Evolutionary conservation across 2,329 filamentous ascomycete genomes (phyloP).

Genomic region (Colletotrichum acutatum): DNA sequence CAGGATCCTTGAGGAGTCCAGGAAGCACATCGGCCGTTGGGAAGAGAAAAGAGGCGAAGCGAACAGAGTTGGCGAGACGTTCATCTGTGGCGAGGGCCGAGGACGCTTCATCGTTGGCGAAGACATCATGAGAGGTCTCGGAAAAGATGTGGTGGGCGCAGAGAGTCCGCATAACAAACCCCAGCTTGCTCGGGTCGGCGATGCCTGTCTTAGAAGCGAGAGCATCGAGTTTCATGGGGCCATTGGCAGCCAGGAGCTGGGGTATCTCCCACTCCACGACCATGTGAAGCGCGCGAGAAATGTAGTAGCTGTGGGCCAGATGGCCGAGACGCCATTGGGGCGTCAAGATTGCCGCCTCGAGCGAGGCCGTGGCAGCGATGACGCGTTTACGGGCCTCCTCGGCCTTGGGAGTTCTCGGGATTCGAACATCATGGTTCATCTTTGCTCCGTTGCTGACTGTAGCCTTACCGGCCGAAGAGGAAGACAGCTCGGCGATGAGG

Average conservation of each 20-base stretch:
- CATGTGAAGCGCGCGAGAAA: slow-evolving; percentile 29
- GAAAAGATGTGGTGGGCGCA: slow-evolving; percentile 27
- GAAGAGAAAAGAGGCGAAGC: slow-evolving; percentile 27
- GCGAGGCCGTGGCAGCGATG: slow-evolving; percentile 13
- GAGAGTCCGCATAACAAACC: slow-evolving; percentile 28
- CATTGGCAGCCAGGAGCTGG: slow-evolving; percentile 7
- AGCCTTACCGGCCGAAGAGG: not conserved
- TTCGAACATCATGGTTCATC: not conserved
- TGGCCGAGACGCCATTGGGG: slow-evolving; percentile 29
- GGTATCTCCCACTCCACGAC: slow-evolving; percentile 29
- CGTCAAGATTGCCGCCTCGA: slow-evolving; percentile 19
- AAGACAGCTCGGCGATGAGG: slow-evolving; percentile 22
- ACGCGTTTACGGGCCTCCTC: slow-evolving; percentile 24
- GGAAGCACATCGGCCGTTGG: slow-evolving; percentile 23
- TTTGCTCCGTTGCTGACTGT: not conserved
- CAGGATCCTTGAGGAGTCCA: slow-evolving; percentile 13
- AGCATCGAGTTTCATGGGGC: slow-evolving; percentile 8
- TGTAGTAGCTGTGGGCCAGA: slow-evolving; percentile 17
- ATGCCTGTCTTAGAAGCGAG: slow-evolving; percentile 24
- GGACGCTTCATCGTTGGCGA: slow-evolving; percentile 27
- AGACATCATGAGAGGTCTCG: slow-evolving; percentile 19
- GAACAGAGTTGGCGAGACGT: slow-evolving; percentile 19
- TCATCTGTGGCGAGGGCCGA: slow-evolving; percentile 19
- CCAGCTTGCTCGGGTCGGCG: slow-evolving; percentile 22
- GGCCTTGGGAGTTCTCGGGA: slow-evolving; percentile 6